Base-by-base conservation (phyloP, 805 yeast species). In the Metschnikowia dekortorum region DNA sequence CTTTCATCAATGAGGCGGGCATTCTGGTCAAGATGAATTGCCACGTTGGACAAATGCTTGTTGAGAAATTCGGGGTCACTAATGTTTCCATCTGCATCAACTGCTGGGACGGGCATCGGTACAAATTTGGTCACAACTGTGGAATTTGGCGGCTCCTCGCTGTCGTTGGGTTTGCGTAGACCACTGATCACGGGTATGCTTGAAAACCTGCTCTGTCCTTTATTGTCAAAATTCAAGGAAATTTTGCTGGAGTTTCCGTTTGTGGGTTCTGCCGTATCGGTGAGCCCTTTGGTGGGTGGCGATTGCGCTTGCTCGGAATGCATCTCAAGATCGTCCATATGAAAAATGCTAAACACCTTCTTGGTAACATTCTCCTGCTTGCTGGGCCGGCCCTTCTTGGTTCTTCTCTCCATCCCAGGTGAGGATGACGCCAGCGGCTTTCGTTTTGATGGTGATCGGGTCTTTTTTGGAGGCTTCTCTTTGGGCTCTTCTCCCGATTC, bases 21-120 rank as follows among this genome's bases (percentile, higher is more conserved):
- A n/a, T 38, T 45, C 11, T 51, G 49, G 61, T 66, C 54, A 55
- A 61, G 54, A 53, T 59, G 34, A 31, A 78, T 57, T 1, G 84
- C 80, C 0, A 81, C 70, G 8, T 78, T 75, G 0, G 70, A 65
- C 53, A 82, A 78, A 53, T 76, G 64, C 42, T 62, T 63, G 8
- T 63, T 55, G 32, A 67, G 55, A 46, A 60, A 72, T 7, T 74
- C 74, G 8, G 71, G 58, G 31, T 75, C 80, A 36, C 64, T 63
- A 10, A 72, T 65, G 37, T 66, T 65, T 2, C 79, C 77, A 11
- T 65, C 59, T 38, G 44, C 66, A 50, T 58, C 68, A 26, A 60
- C 53, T 22, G 54, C 57, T 13, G 71, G 72, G 9, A 69, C 59
- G 6, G 68, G 70, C 50, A 68, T 48, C 11, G 71, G 63, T 38